Percentiles rank a stretch among this genome's conserved stretches.
Conservation (phyloP, 176 grass and related monocot genomes). For the Phragmites australis region DNA sequence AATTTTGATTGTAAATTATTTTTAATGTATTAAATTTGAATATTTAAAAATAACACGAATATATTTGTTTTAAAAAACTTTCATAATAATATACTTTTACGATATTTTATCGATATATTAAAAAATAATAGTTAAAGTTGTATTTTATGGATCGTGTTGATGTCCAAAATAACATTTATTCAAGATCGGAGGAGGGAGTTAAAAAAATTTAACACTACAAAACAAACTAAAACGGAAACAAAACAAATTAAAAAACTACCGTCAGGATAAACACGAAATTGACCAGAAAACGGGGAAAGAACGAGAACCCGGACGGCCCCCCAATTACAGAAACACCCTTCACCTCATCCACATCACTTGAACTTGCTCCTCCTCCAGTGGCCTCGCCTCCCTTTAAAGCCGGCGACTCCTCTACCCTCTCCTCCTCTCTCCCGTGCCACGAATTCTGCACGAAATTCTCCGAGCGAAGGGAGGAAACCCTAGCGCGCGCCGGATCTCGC, state of each 20-base stretch:
- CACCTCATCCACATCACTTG: background rate
- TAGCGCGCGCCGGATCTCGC: background rate
- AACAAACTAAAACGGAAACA: background rate
- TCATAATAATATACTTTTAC: too few relatives aligned
- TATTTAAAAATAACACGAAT: too few relatives aligned
- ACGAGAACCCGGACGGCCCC: background rate
- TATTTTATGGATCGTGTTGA: too few relatives aligned
- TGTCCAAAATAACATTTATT: too few relatives aligned
- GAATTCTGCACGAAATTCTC: slow-evolving; percentile 17
- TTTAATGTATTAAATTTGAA: too few relatives aligned
- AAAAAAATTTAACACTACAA: too few relatives aligned
- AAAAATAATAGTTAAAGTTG: too few relatives aligned
- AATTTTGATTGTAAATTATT: too few relatives aligned
- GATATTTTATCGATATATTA: too few relatives aligned
- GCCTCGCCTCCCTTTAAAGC: slow-evolving; percentile 26
- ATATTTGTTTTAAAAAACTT: too few relatives aligned
- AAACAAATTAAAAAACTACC: background rate
- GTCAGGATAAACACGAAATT: background rate
- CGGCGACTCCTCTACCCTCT: background rate
- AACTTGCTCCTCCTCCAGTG: background rate
- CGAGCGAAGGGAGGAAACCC: background rate
- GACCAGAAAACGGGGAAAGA: background rate
- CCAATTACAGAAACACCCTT: slow-evolving; percentile 8
- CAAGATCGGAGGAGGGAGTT: too few relatives aligned
- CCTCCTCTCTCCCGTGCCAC: background rate